Percentiles rank a stretch among this genome's conserved stretches.
These are phyloP conservation scores for Avena insularis DNA, from an alignment of 176 grass and related monocot genomes.

Conservation along the genomic window DNA sequence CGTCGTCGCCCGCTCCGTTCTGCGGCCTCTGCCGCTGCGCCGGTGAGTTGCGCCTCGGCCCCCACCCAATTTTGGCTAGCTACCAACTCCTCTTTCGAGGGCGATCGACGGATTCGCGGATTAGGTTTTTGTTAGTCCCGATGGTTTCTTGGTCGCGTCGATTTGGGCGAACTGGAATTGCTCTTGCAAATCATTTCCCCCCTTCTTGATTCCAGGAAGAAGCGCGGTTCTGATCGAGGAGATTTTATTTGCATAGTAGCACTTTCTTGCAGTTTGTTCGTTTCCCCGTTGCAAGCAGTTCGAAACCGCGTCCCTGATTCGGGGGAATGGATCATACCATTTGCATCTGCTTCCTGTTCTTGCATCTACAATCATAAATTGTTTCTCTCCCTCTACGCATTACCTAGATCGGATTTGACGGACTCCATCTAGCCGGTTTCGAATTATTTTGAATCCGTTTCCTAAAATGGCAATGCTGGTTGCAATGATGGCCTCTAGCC, in stretches of 20 bases:
- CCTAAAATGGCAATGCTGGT: constrained; percentile 25
- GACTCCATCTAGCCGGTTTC: constrained; percentile 31
- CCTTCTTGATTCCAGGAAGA: constrained; percentile 1
- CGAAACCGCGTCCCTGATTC: not conserved
- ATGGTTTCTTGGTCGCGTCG: not conserved
- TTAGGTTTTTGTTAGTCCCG: constrained; percentile 27
- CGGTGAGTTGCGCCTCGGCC: constrained; percentile 48
- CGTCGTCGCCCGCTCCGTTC: constrained; percentile 51
- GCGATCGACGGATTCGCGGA: not conserved
- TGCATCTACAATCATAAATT: not conserved
- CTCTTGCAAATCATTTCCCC: not conserved
- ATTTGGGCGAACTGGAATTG: not conserved
- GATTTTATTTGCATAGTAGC: not conserved
- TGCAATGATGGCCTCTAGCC: constrained; percentile 38
- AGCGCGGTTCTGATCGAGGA: not conserved
- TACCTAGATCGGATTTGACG: constrained; percentile 13
- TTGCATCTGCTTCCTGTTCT: constrained; percentile 30
- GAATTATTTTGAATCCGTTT: constrained; percentile 32
- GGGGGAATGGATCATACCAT: not conserved
- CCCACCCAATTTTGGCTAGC: not conserved
- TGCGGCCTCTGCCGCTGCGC: constrained; percentile 71
- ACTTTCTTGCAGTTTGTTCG: constrained; percentile 3
- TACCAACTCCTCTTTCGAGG: not conserved
- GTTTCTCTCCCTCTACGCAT: not conserved
- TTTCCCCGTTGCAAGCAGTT: not conserved